Evolutionary conservation across 2,329 filamentous ascomycete species (phyloP).

Genomic region (Hymenoscyphus fructigenus): DNA sequence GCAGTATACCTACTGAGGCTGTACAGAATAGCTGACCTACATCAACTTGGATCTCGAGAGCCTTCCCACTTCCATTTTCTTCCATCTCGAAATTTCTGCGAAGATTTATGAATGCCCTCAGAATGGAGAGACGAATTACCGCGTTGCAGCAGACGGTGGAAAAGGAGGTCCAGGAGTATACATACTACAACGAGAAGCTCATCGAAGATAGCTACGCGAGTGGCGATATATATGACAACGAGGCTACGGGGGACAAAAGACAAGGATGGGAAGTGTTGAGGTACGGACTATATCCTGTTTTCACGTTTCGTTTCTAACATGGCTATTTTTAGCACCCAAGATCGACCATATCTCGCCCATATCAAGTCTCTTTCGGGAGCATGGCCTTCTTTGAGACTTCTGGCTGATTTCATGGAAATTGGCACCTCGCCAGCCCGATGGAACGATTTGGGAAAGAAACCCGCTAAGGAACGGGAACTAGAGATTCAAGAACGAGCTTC

Average conservation of each 20-base stretch:
- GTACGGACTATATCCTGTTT: slow-evolving; percentile 2
- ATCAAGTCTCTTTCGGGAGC: slow-evolving; percentile 14
- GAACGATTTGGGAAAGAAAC: slow-evolving; percentile 8
- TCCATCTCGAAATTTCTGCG: background rate
- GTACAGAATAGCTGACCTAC: background rate
- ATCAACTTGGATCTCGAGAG: background rate
- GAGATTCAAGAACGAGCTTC: slow-evolving; percentile 5
- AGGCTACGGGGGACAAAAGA: slow-evolving; percentile 1
- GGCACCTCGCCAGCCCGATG: slow-evolving; percentile 19
- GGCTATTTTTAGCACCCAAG: background rate
- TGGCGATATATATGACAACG: slow-evolving; percentile 18
- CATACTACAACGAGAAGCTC: slow-evolving; percentile 14
- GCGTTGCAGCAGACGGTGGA: background rate
- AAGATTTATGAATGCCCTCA: background rate
- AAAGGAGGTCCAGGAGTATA: slow-evolving; percentile 8
- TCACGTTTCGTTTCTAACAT: background rate
- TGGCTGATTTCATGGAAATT: slow-evolving; percentile 27
- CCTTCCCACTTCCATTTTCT: background rate
- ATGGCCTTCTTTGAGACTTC: slow-evolving; percentile 22
- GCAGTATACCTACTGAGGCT: background rate
- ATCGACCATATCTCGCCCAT: slow-evolving; percentile 17
- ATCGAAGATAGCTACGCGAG: slow-evolving; percentile 12
- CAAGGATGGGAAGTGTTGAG: slow-evolving; percentile 13
- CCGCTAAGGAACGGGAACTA: background rate
- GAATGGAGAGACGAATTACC: background rate